A percentile compares a stretch with the other conserved stretches of the same genome.
Evolutionary conservation across 2,329 filamentous ascomycete genomes (phyloP).

Genomic region (Orbilia oligospora): DNA sequence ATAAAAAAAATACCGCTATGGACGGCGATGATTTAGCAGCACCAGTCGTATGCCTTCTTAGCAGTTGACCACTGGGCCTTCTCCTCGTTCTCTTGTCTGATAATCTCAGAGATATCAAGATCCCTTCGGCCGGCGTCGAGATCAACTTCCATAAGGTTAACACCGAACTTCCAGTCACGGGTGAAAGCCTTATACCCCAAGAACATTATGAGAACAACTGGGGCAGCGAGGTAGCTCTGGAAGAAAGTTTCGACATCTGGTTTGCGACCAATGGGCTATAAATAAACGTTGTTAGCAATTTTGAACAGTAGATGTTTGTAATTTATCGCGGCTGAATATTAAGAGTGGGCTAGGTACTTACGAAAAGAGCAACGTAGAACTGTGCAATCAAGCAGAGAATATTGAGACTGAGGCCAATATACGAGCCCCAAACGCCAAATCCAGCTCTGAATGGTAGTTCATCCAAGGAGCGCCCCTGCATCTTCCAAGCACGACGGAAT

Average conservation of each 20-base stretch:
- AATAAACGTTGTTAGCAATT: slow-evolving; percentile 6
- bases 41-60: slow-evolving; percentile 51
- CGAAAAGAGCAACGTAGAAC: slow-evolving; percentile 66
- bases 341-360: slow-evolving; percentile 2
- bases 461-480: slow-evolving; percentile 74
- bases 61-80: slow-evolving; percentile 49
- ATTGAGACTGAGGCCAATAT: slow-evolving; percentile 74
- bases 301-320: not conserved
- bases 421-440: slow-evolving; percentile 76
- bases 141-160: slow-evolving; percentile 73
- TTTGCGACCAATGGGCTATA: slow-evolving; percentile 58
- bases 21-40: slow-evolving; percentile 36
- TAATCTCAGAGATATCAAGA: slow-evolving; percentile 47
- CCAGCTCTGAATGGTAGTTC: slow-evolving; percentile 77
- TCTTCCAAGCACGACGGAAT: slow-evolving; percentile 75
- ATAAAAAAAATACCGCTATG: not conserved
- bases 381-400: slow-evolving; percentile 72
- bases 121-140: slow-evolving; percentile 74
- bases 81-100: slow-evolving; percentile 57
- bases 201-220: slow-evolving; percentile 74
- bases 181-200: slow-evolving; percentile 76
- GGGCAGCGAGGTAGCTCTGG: slow-evolving; percentile 71
- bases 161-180: slow-evolving; percentile 73
- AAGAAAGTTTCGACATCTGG: slow-evolving; percentile 71
- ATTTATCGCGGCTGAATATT: not conserved